phyloP scores from a whole-genome alignment of 2,329 filamentous ascomycete species.

The Penicillium janthinellum region DNA sequence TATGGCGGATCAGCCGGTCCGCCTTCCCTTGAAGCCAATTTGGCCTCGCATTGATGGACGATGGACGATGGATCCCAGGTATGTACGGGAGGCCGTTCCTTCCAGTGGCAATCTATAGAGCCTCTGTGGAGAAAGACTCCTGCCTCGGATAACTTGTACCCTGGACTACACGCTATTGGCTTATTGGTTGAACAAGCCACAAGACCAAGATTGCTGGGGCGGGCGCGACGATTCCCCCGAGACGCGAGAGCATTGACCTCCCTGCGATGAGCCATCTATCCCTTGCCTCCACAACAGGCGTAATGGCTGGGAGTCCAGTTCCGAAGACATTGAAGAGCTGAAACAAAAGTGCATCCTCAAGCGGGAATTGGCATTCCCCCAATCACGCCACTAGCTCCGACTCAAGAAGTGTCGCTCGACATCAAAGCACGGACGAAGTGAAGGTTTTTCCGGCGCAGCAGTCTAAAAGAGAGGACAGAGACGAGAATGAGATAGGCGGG shows the following conservation, averaged over 20 bases:
- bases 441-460: not conserved
- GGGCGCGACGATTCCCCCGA: slow-evolving; percentile 14
- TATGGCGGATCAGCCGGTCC: not conserved
- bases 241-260: slow-evolving; percentile 8
- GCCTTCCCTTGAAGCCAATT: not conserved
- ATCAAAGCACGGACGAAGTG: slow-evolving; percentile 13
- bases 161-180: slow-evolving; percentile 15
- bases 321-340: slow-evolving; percentile 15
- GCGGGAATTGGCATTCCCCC: not conserved
- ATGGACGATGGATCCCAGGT: not conserved
- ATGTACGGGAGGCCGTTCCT: not conserved
- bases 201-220: slow-evolving; percentile 21
- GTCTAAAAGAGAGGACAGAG: too few relatives aligned
- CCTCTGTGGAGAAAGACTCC: not conserved
- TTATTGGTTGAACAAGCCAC: slow-evolving; percentile 15
- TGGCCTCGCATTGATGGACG: slow-evolving; percentile 8
- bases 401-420: not conserved
- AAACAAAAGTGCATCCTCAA: slow-evolving; percentile 14
- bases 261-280: slow-evolving; percentile 1
- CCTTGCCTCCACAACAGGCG: slow-evolving; percentile 20
- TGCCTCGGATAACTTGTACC: not conserved
- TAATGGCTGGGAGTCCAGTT: not conserved
- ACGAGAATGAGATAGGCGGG: not conserved
- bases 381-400: slow-evolving; percentile 4
- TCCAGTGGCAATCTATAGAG: not conserved